These are phyloP conservation scores for Mortierella antarctica DNA, from an alignment of 192 early-diverging fungal genomes.

Conservation along the genomic window DNA sequence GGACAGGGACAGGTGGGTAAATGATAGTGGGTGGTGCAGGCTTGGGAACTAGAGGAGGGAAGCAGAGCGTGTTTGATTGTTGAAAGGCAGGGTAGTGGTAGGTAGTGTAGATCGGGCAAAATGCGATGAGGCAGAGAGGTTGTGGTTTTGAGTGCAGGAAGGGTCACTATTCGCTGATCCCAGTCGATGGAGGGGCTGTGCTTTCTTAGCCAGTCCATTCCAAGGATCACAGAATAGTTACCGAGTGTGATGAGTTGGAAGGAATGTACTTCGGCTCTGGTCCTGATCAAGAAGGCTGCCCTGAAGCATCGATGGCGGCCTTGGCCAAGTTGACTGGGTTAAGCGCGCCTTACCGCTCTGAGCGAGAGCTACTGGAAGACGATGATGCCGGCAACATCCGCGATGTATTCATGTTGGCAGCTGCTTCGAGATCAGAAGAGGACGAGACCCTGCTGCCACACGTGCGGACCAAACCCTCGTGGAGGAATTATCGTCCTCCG, in stretches of 20 bases:
- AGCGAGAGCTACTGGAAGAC: not conserved
- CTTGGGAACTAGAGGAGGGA: not conserved
- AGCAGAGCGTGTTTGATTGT: not conserved
- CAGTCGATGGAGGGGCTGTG: constrained; percentile 8
- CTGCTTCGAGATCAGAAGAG: not conserved
- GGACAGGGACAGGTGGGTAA: not conserved
- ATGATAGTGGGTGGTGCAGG: not conserved
- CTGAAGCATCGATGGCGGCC: too few species aligned
- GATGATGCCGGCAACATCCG: too few species aligned
- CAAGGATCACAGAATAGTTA: constrained; percentile 1
- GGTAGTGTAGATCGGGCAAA: not conserved
- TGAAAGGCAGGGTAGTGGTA: not conserved
- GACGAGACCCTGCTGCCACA: too few species aligned
- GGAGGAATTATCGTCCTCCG: too few species aligned
- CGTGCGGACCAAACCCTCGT: too few species aligned
- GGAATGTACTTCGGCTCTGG: not conserved
- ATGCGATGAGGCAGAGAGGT: not conserved
- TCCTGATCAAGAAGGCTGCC: too few species aligned
- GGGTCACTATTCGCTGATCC: not conserved
- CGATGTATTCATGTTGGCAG: too few species aligned
- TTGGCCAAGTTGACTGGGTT: not conserved
- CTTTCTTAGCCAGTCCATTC: constrained; percentile 1
- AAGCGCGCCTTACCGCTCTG: not conserved
- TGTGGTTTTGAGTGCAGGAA: not conserved
- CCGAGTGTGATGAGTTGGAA: constrained; percentile 6